Evolutionary conservation across 2,329 filamentous ascomycete genomes (phyloP).

Genomic region (Pleurostoma richardsiae): DNA sequence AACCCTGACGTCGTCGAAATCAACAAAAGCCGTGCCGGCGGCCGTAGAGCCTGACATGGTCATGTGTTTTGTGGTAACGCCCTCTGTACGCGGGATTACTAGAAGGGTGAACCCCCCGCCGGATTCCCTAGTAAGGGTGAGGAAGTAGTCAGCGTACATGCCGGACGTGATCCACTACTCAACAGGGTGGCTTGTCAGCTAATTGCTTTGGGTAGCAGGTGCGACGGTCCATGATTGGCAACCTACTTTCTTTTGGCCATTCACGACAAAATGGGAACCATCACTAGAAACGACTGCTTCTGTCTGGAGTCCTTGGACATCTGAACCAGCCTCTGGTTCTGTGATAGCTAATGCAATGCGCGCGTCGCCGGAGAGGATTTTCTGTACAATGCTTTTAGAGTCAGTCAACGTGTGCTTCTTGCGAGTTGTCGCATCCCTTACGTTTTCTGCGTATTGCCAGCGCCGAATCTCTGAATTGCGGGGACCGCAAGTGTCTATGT

Average conservation of each 20-base stretch:
- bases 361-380: constrained; percentile 30
- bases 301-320: constrained; percentile 10
- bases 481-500: constrained; percentile 7
- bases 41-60: constrained; percentile 57
- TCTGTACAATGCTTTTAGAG: constrained; percentile 14
- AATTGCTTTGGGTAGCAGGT: background rate
- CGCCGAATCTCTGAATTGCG: constrained; percentile 18
- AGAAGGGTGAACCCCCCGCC: constrained; percentile 49
- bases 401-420: constrained; percentile 13
- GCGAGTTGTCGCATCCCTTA: constrained; percentile 11
- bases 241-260: constrained; percentile 48
- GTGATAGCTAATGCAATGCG: constrained; percentile 13
- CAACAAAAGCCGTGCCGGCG: constrained; percentile 50
- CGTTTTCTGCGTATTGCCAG: constrained; percentile 11
- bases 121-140: constrained; percentile 40
- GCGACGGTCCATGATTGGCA: background rate
- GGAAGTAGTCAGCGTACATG: constrained; percentile 48
- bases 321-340: constrained; percentile 13
- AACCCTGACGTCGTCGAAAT: constrained; percentile 47
- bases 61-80: constrained; percentile 45
- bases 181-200: background rate
- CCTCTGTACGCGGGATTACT: constrained; percentile 42
- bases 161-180: constrained; percentile 55
- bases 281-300: constrained; percentile 8
- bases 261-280: constrained; percentile 43